These are phyloP conservation scores for Populus tremula DNA, from an alignment of 345 rosid species.

Conservation along the genomic window DNA sequence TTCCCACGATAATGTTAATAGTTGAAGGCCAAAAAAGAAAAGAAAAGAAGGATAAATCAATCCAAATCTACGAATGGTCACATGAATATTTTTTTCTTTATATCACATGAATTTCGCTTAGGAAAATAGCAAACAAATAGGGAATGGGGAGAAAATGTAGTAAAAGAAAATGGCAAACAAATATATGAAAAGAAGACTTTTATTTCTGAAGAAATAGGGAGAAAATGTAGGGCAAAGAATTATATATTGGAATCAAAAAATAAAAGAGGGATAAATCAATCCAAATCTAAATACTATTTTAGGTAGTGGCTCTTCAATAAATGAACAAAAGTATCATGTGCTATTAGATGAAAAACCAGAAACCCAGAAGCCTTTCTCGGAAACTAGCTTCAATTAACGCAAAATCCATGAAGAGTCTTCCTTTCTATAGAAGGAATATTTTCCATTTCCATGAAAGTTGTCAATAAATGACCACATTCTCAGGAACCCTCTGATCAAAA, in stretches of 20 bases:
- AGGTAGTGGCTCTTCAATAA: conserved; percentile 14
- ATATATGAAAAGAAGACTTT: too few species aligned
- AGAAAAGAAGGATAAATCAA: too few species aligned
- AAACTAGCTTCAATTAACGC: conserved; percentile 8
- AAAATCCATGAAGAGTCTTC: neutral
- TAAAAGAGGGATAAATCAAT: conserved; percentile 1
- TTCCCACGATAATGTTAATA: neutral
- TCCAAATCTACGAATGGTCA: too few species aligned
- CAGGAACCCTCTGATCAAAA: neutral
- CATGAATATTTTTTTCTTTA: neutral
- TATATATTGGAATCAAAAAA: neutral
- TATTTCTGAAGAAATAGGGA: neutral
- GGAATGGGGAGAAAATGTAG: too few species aligned
- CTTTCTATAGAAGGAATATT: conserved; percentile 4
- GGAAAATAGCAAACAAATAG: neutral
- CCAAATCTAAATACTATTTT: neutral
- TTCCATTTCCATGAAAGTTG: conserved; percentile 13
- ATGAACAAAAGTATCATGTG: neutral
- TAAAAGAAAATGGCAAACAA: too few species aligned
- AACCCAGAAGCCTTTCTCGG: conserved; percentile 7
- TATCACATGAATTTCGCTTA: neutral
- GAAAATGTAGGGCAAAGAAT: neutral
- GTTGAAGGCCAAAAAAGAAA: neutral
- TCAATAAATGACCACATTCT: conserved; percentile 15
- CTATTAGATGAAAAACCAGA: conserved; percentile 20